Percentiles rank a stretch among this genome's conserved stretches.
Evolutionary conservation across 306 rosid species (phyloP).

Genomic region (Psophocarpus tetragonolobus): DNA sequence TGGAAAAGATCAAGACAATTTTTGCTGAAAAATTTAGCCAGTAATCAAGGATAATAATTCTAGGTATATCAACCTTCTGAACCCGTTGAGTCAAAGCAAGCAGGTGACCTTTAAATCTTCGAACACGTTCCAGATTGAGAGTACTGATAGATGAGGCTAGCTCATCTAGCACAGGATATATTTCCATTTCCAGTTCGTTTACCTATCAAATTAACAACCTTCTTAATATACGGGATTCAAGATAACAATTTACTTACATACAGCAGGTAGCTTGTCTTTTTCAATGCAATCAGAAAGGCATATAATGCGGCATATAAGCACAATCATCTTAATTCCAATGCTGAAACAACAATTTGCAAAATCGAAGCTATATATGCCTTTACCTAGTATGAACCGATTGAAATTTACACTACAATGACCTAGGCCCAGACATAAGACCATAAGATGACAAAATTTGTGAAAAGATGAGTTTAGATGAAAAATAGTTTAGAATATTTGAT

Average conservation of each 20-base stretch:
- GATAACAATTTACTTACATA: constrained; percentile 21
- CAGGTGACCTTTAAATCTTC: constrained; percentile 93
- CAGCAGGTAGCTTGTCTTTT: constrained; percentile 4
- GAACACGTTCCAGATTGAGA: constrained; percentile 85
- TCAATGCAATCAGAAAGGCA: constrained; percentile 21
- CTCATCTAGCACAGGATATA: constrained; percentile 90
- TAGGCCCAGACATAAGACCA: neutral
- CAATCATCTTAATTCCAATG: constrained; percentile 21
- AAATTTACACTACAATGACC: constrained; percentile 4
- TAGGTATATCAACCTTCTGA: constrained; percentile 67
- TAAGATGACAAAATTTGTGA: too few relatives aligned
- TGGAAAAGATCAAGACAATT: too few relatives aligned
- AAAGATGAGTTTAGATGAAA: too few relatives aligned
- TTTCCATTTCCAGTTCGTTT: constrained; percentile 69
- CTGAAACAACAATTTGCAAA: constrained; percentile 9
- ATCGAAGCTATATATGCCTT: neutral
- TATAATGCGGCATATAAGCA: neutral
- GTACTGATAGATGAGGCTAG: constrained; percentile 78
- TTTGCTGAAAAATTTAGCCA: too few relatives aligned
- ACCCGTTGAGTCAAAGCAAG: constrained; percentile 93
- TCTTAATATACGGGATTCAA: constrained; percentile 29
- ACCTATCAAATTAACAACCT: constrained; percentile 58
- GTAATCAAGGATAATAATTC: constrained; percentile 27
- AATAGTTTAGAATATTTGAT: too few relatives aligned
- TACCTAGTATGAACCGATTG: constrained; percentile 3